These are phyloP conservation scores for Peronosclerospora sorghi DNA, from an alignment of 352 stramenopile species.

Conservation along the genomic window DNA sequence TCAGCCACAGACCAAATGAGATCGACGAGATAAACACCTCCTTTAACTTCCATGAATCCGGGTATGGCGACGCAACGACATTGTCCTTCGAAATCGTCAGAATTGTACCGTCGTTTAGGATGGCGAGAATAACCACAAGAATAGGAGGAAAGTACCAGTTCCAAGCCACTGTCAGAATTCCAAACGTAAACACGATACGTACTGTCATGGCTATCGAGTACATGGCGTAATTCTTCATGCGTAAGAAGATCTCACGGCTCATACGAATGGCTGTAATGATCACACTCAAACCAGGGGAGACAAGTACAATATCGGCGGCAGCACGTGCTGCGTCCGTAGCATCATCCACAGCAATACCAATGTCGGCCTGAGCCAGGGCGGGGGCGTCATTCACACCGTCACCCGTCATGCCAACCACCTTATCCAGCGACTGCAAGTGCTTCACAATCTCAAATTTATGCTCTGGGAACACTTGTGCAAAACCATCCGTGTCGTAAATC, in stretches of 20 bases:
- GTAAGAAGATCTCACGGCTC: constrained; percentile 82
- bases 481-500: constrained; percentile 89
- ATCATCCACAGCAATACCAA: constrained; percentile 88
- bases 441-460: constrained; percentile 90
- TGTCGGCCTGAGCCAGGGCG: constrained; percentile 81
- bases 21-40: constrained; percentile 63
- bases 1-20: constrained; percentile 54
- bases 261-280: constrained; percentile 87
- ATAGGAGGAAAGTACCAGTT: constrained; percentile 85
- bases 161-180: constrained; percentile 76
- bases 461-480: constrained; percentile 87
- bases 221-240: constrained; percentile 89
- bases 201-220: constrained; percentile 87
- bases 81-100: constrained; percentile 76
- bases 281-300: constrained; percentile 72
- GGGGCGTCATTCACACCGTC: constrained; percentile 90
- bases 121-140: constrained; percentile 83
- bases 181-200: constrained; percentile 83
- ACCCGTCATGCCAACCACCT: constrained; percentile 75
- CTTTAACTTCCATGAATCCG: constrained; percentile 64
- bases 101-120: constrained; percentile 86
- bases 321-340: constrained; percentile 83
- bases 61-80: constrained; percentile 43
- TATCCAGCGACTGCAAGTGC: constrained; percentile 78
- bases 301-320: constrained; percentile 84